These are phyloP conservation scores for Lepiota venenata DNA, from an alignment of 768 basidiomycete species.

Conservation along the genomic window DNA sequence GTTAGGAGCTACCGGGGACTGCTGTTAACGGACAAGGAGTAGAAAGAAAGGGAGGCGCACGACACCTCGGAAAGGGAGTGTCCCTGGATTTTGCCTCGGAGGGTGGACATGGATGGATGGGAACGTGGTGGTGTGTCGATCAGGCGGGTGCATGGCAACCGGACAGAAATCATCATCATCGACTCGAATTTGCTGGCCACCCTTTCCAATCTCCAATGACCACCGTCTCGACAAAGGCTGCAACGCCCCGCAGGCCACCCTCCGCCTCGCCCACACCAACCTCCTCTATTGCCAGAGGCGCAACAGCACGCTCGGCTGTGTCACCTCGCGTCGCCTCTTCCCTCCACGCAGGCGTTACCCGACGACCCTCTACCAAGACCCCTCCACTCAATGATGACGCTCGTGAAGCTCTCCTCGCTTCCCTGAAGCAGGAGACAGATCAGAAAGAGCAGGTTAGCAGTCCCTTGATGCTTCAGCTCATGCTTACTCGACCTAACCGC, in stretches of 20 bases:
- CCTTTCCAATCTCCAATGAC: slow-evolving; percentile 28
- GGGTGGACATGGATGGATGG: slow-evolving; percentile 3
- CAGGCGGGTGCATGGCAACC: slow-evolving; percentile 8
- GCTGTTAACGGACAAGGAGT: slow-evolving; percentile 1
- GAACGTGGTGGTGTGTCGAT: slow-evolving; percentile 6
- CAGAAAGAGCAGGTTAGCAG: slow-evolving; percentile 79
- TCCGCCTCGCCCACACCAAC: slow-evolving; percentile 42
- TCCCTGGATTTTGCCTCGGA: slow-evolving; percentile 11
- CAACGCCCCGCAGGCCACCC: slow-evolving; percentile 40
- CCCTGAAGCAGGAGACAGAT: slow-evolving; percentile 75
- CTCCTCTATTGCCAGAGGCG: slow-evolving; percentile 45
- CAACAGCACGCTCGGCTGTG: slow-evolving; percentile 64
- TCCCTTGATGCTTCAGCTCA: slow-evolving; percentile 19
- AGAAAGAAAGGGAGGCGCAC: background rate
- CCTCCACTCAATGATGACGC: slow-evolving; percentile 41
- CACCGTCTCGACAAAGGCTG: slow-evolving; percentile 43
- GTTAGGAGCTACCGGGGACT: slow-evolving; percentile 35
- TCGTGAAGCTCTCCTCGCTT: slow-evolving; percentile 53
- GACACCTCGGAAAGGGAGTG: slow-evolving; percentile 11
- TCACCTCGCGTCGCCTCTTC: slow-evolving; percentile 55
- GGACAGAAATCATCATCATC: slow-evolving; percentile 11
- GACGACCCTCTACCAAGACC: slow-evolving; percentile 46
- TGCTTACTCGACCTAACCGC: slow-evolving; percentile 7
- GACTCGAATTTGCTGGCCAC: background rate
- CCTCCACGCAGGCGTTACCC: slow-evolving; percentile 40